Conservation (phyloP, 2,329 filamentous ascomycete genomes). For the Madurella fahalii region DNA sequence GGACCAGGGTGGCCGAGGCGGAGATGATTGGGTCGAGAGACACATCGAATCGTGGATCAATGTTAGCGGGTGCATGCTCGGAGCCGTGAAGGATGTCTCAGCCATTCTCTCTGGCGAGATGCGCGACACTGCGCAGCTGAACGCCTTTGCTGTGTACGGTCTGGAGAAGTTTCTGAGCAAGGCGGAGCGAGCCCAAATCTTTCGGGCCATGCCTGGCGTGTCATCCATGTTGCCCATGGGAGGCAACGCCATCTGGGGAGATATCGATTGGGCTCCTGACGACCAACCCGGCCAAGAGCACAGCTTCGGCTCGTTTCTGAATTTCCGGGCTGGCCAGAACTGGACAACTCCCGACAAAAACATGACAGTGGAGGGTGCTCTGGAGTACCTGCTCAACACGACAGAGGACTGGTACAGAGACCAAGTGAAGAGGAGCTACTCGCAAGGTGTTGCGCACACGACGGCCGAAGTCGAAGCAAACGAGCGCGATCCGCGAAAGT, state of each 20-base stretch:
- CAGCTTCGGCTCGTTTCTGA: conserved; percentile 77
- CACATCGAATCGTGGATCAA: conserved; percentile 97
- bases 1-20: conserved; percentile 72
- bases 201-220: conserved; percentile 94
- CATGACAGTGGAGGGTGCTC: conserved; percentile 71
- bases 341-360: conserved; percentile 65
- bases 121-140: conserved; percentile 95
- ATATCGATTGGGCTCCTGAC: conserved; percentile 81
- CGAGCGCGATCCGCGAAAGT: conserved; percentile 72
- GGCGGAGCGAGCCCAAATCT: conserved; percentile 86
- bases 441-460: conserved; percentile 81
- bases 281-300: conserved; percentile 69
- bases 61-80: conserved; percentile 96
- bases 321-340: conserved; percentile 68
- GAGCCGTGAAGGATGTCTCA: conserved; percentile 84
- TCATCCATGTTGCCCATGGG: conserved; percentile 96
- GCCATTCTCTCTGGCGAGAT: conserved; percentile 94
- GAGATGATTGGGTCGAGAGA: conserved; percentile 82
- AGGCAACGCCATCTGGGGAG: conserved; percentile 92
- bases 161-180: conserved; percentile 92
- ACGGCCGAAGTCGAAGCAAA: conserved; percentile 75
- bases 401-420: conserved; percentile 82
- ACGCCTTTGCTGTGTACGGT: conserved; percentile 93
- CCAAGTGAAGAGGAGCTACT: conserved; percentile 72
- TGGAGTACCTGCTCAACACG: conserved; percentile 73